phyloP scores from a whole-genome alignment of 139 green algal genomes.

The Nannochloris sp. region DNA sequence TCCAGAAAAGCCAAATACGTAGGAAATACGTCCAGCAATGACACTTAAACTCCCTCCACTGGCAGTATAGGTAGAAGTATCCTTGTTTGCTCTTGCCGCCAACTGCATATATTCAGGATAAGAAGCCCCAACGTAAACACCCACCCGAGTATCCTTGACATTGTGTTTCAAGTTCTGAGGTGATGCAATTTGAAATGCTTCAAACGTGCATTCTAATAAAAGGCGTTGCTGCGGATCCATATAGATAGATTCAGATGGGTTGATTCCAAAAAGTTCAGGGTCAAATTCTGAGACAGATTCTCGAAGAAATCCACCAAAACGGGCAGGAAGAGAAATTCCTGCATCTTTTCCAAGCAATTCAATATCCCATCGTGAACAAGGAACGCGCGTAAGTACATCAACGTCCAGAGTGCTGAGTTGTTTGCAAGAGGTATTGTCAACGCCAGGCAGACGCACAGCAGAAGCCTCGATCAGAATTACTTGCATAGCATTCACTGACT shows the following conservation, averaged over 20 bases:
- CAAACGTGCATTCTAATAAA: conserved; percentile 29
- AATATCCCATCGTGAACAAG: conserved; percentile 33
- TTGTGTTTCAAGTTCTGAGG: conserved; percentile 6
- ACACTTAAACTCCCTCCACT: conserved; percentile 37
- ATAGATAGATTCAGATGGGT: conserved; percentile 38
- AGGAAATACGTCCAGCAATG: conserved; percentile 8
- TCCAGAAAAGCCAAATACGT: conserved; percentile 41
- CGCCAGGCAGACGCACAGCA: conserved; percentile 3
- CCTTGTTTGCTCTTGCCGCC: background rate
- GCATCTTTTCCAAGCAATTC: background rate
- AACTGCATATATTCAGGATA: conserved; percentile 13
- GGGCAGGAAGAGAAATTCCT: background rate
- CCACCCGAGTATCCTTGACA: conserved; percentile 38
- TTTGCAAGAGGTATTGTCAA: background rate
- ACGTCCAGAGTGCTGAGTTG: background rate
- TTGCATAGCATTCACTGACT: background rate
- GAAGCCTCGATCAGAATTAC: background rate
- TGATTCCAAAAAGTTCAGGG: conserved; percentile 36
- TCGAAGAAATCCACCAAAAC: conserved; percentile 33
- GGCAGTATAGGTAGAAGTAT: conserved; percentile 17
- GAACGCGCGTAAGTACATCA: conserved; percentile 9
- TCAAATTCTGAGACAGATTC: conserved; percentile 51
- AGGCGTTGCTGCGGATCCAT: conserved; percentile 55
- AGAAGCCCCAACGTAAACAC: conserved; percentile 58
- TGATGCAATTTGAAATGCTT: background rate